Evolutionary conservation across 495 filamentous ascomycete species (phyloP).

Genomic region (Aspergillus cavernicola): DNA sequence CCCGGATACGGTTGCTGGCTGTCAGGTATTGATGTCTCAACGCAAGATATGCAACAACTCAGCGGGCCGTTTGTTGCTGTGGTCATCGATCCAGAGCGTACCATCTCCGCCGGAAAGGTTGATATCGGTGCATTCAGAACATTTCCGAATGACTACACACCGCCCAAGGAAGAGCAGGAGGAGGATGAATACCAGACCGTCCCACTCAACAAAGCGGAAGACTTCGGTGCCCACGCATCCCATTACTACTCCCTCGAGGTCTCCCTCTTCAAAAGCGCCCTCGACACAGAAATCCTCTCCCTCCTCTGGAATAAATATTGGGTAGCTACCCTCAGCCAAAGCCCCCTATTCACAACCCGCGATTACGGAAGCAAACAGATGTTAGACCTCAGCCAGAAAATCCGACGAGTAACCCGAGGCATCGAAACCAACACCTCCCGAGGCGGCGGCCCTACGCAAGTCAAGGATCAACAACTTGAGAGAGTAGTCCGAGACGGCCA

Average conservation of each 20-base stretch:
- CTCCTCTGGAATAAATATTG: constrained; percentile 99
- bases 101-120: constrained; percentile 89
- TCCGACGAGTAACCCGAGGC: constrained; percentile 56
- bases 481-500: constrained; percentile 77
- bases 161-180: constrained; percentile 40
- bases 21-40: constrained; percentile 89
- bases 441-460: constrained; percentile 18
- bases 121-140: constrained; percentile 98
- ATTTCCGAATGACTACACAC: constrained; percentile 72
- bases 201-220: constrained; percentile 85
- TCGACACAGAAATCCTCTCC: constrained; percentile 81
- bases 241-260: constrained; percentile 90
- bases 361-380: constrained; percentile 94
- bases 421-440: constrained; percentile 41
- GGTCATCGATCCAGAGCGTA: constrained; percentile 96
- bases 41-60: constrained; percentile 82
- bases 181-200: constrained; percentile 61
- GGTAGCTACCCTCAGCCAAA: constrained; percentile 97
- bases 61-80: constrained; percentile 91
- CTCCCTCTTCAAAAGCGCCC: constrained; percentile 85
- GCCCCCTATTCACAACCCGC: constrained; percentile 85
- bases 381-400: constrained; percentile 76
- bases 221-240: constrained; percentile 89
- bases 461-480: constrained; percentile 63
- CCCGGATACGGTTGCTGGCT: constrained; percentile 99